These are phyloP conservation scores for Nemania sp. DNA, from an alignment of 2,329 filamentous ascomycete genomes.

Conservation along the genomic window DNA sequence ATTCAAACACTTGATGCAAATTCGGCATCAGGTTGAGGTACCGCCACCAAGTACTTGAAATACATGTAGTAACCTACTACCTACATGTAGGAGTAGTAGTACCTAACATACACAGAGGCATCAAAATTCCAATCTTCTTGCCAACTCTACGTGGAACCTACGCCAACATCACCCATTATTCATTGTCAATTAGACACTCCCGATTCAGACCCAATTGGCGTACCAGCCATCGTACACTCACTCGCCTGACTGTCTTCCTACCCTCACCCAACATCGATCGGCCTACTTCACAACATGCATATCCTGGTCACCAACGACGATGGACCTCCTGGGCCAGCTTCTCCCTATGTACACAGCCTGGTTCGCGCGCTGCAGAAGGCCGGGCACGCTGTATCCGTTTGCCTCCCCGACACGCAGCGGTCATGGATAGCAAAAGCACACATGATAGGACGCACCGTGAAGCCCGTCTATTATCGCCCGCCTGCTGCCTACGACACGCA, in stretches of 20 bases:
- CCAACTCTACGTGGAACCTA: neutral
- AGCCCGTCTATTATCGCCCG: constrained; percentile 80
- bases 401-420: constrained; percentile 86
- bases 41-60: neutral
- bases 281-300: constrained; percentile 52
- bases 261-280: neutral
- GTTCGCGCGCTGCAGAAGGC: constrained; percentile 71
- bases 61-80: neutral
- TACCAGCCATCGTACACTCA: neutral
- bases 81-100: no score
- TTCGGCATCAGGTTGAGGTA: neutral
- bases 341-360: constrained; percentile 78
- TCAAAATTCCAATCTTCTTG: neutral
- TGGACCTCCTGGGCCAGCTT: constrained; percentile 76
- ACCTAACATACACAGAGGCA: no score
- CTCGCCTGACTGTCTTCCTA: neutral
- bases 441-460: constrained; percentile 86
- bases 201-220: no score
- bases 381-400: constrained; percentile 88
- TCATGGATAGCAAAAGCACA: constrained; percentile 99
- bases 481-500: constrained; percentile 45
- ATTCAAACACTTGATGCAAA: neutral
- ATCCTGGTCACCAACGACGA: constrained; percentile 78
- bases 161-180: neutral
- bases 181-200: no score